Percentiles rank a stretch among this genome's conserved stretches.
Conservation (phyloP, 2,329 filamentous ascomycete species). For the Neofusicoccum parvum region DNA sequence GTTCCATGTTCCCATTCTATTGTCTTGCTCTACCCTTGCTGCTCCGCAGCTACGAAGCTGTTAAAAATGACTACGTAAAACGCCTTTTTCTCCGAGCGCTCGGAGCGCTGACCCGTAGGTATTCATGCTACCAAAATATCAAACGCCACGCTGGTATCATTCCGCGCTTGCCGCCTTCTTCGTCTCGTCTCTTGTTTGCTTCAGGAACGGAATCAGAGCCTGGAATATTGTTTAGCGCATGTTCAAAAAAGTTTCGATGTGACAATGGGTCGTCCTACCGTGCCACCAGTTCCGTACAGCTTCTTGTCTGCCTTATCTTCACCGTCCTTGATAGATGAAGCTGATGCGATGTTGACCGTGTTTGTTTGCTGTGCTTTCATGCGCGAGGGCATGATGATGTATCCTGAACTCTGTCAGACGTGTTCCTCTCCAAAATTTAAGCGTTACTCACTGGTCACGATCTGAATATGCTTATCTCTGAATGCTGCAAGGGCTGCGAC, state of each 20-base stretch:
- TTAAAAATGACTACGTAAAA: neutral
- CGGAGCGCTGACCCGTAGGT: neutral
- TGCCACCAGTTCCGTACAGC: conserved; percentile 45
- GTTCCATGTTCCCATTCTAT: neutral
- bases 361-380: conserved; percentile 22
- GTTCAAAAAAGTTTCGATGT: conserved; percentile 42
- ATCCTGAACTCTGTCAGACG: conserved; percentile 34
- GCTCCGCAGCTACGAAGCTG: neutral
- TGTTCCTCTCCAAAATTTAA: no score
- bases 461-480: conserved; percentile 55
- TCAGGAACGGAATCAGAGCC: conserved; percentile 56
- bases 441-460: conserved; percentile 46
- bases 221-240: conserved; percentile 54
- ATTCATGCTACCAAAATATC: neutral
- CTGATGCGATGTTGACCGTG: conserved; percentile 7
- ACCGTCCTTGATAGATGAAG: conserved; percentile 24
- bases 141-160: conserved; percentile 10
- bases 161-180: conserved; percentile 38
- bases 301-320: conserved; percentile 27
- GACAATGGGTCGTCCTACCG: conserved; percentile 31
- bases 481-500: conserved; percentile 50
- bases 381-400: conserved; percentile 52
- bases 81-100: neutral
- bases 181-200: conserved; percentile 55
- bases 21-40: neutral